These are phyloP conservation scores for Cochlearia excelsa DNA, from an alignment of 345 rosid species.

Conservation along the genomic window DNA sequence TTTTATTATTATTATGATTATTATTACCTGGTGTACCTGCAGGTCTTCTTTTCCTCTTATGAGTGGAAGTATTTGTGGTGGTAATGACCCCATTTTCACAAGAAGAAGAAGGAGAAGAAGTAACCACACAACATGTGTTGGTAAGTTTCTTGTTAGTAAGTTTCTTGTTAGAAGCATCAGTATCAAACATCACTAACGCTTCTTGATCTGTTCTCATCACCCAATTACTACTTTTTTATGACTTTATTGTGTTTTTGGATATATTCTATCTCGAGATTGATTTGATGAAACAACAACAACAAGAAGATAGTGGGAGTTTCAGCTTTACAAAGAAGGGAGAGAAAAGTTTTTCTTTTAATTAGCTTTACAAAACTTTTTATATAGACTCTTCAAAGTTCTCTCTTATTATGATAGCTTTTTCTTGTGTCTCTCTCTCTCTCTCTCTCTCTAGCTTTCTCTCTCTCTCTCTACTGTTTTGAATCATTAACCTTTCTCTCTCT, in stretches of 20 bases:
- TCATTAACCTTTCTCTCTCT: conserved; percentile 30
- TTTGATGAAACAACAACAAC: conserved; percentile 29
- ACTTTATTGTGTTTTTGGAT: conserved; percentile 19
- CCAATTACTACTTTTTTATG: conserved; percentile 23
- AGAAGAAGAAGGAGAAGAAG: conserved; percentile 56
- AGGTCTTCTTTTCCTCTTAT: conserved; percentile 74
- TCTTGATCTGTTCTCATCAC: conserved; percentile 30
- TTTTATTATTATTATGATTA: conserved; percentile 28
- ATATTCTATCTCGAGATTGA: conserved; percentile 28
- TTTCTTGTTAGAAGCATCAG: conserved; percentile 13
- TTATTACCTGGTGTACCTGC: conserved; percentile 85
- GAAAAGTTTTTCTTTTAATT: conserved; percentile 63
- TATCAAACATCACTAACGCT: conserved; percentile 26
- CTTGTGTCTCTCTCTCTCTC: conserved; percentile 23
- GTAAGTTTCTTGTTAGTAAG: conserved; percentile 31
- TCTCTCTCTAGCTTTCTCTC: conserved; percentile 25
- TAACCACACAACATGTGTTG: conserved; percentile 35
- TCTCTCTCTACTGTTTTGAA: conserved; percentile 21
- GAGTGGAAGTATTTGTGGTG: conserved; percentile 42
- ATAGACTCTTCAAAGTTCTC: conserved; percentile 32
- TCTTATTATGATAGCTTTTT: conserved; percentile 34
- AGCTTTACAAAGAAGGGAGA: conserved; percentile 50
- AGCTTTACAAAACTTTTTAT: conserved; percentile 52
- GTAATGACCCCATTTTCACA: conserved; percentile 51
- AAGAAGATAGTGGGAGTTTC: conserved; percentile 46